phyloP scores from a whole-genome alignment of 164 flowering plant genomes.

The Stephania yunnanensis region DNA sequence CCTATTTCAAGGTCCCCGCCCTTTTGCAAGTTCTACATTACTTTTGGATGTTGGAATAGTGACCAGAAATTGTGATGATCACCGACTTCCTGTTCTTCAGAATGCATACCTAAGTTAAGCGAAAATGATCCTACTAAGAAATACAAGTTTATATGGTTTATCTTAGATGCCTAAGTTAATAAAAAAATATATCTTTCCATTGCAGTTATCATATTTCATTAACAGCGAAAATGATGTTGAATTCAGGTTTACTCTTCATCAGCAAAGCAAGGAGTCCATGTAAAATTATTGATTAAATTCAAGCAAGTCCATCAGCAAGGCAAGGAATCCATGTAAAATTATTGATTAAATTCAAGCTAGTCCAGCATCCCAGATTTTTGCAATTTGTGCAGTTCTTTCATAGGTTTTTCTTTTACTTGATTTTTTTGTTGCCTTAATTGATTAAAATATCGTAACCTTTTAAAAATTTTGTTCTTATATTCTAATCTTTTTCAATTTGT shows the following conservation, averaged over 20 bases:
- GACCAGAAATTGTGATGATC: background rate
- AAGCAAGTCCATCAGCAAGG: background rate
- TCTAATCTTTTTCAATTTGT: too few species aligned
- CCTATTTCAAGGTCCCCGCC: too few species aligned
- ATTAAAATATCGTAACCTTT: too few species aligned
- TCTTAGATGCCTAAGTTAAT: background rate
- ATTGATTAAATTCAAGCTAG: background rate
- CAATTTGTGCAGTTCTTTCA: too few species aligned
- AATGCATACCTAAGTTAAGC: constrained; percentile 48
- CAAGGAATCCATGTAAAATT: constrained; percentile 22
- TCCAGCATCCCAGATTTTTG: too few species aligned
- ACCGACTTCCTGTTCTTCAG: constrained; percentile 21
- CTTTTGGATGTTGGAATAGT: too few species aligned
- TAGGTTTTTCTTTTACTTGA: too few species aligned
- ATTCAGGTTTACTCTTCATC: constrained; percentile 27
- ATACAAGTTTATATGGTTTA: too few species aligned
- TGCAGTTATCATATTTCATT: constrained; percentile 50
- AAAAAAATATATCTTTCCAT: background rate
- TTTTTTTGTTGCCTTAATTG: too few species aligned
- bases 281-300: constrained; percentile 8
- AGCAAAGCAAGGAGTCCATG: constrained; percentile 39
- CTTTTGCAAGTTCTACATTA: too few species aligned
- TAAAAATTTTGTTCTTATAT: too few species aligned
- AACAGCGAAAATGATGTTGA: constrained; percentile 31
- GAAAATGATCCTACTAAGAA: background rate